Evolutionary conservation across 495 filamentous ascomycete species (phyloP), one percentile per base, ranked within the genome.

Genomic region (Aspergillus asperescens): DNA sequence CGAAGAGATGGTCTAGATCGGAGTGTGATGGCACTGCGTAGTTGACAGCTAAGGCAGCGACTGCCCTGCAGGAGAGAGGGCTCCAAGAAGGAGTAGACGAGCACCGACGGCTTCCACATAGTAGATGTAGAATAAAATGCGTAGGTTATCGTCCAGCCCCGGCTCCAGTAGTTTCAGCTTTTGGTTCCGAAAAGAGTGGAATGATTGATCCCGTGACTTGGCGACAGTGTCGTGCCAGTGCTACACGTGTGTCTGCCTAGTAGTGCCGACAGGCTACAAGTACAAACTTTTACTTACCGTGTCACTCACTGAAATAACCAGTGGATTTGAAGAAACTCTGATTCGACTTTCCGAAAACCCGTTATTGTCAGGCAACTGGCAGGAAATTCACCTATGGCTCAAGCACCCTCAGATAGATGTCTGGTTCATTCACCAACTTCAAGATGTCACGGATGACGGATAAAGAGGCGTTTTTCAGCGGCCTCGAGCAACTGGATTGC

Each of bases 401-500:
- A 24, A 54, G 48, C 34, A 49, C 27, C 42, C 35, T 15, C 27
- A 10, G 18, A 25, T 52, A 40, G 44, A 51, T 50, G 28, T 43
- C 60, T 44, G 40, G 52, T 52, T 38, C 39, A 58, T 56, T 29
- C 56, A 61, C 55, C 49, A 58, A 48, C 25, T 47, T 15, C 19
- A 38, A 56, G 20, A 68, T 70, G 58, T 32, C 43, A 48, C 32
- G 50, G 35, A 52, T 31, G 44, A 49, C 64, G 31, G 65, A 69
- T 55, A 76, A 73, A 54, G 56, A 61, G 53, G 45, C 53, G 23
- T 77, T 79, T 52, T 82, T 82, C 54, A 51, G 59, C 15, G 64
- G 66, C 8, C 67, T 81, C 5, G 73, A 77, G 25, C 53, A 61
- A 15, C 61, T 83, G 24, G 75, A 77, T 57, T 50, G 71, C 10